These are phyloP conservation scores for Multifurca ochricompacta DNA, from an alignment of 768 basidiomycete species.

Conservation along the genomic window DNA sequence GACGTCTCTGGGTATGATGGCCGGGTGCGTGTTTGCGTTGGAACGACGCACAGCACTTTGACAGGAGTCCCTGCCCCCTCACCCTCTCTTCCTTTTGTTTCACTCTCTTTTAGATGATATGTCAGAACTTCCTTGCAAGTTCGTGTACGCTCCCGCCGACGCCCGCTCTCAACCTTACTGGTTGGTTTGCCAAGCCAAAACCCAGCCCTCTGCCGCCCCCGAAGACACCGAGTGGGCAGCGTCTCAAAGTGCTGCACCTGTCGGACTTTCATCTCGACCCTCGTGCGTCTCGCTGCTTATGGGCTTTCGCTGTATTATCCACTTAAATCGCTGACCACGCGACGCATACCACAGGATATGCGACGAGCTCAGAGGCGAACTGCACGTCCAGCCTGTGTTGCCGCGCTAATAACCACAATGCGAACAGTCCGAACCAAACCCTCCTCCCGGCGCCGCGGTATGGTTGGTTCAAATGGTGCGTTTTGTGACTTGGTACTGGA, in stretches of 20 bases:
- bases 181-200: conserved; percentile 74
- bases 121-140: conserved; percentile 45
- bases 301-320: neutral
- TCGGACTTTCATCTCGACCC: conserved; percentile 75
- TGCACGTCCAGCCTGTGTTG: conserved; percentile 65
- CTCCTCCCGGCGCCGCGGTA: conserved; percentile 59
- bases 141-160: conserved; percentile 52
- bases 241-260: conserved; percentile 67
- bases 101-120: conserved; percentile 39
- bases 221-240: conserved; percentile 53
- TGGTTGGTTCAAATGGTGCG: conserved; percentile 54
- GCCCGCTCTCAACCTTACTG: conserved; percentile 50
- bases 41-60: neutral
- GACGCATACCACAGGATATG: conserved; percentile 40
- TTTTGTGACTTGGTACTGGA: neutral
- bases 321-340: conserved; percentile 1
- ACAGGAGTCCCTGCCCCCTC: neutral
- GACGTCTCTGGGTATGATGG: conserved; percentile 69
- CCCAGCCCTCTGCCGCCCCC: conserved; percentile 55
- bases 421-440: conserved; percentile 40
- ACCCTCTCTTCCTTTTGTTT: neutral
- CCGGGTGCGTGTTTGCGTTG: conserved; percentile 36
- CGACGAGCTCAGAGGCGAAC: conserved; percentile 64
- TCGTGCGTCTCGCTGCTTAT: conserved; percentile 33
- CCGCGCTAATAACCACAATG: conserved; percentile 45